Conservation (phyloP, 805 yeast species). For the Lipomyces mesembrius region DNA sequence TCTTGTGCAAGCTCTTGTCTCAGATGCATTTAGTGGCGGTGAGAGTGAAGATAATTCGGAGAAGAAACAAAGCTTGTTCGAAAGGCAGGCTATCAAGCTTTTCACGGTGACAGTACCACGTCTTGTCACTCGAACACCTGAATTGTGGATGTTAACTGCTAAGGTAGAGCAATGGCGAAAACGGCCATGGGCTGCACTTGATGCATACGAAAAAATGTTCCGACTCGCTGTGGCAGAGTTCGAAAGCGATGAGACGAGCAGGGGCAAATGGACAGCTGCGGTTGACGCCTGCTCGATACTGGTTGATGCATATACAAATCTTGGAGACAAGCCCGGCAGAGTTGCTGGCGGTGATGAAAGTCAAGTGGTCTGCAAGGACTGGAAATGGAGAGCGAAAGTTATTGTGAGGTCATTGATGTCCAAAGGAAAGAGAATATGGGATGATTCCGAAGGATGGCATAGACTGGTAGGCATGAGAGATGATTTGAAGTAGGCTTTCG, state of each 20-base stretch:
- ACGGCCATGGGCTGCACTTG: conserved; percentile 86
- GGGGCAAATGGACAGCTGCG: conserved; percentile 72
- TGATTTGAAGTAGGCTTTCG: conserved; percentile 43
- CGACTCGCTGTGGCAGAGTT: conserved; percentile 64
- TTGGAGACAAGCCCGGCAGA: conserved; percentile 68
- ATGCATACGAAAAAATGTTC: conserved; percentile 83
- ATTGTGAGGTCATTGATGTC: conserved; percentile 75
- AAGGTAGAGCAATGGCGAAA: conserved; percentile 84
- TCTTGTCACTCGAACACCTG: conserved; percentile 65
- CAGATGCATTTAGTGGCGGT: conserved; percentile 53
- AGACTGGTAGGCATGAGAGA: conserved; percentile 59
- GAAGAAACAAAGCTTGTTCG: conserved; percentile 57
- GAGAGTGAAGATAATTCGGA: conserved; percentile 41
- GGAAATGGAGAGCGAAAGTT: conserved; percentile 83
- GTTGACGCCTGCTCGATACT: conserved; percentile 78
- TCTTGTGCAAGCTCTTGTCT: conserved; percentile 65
- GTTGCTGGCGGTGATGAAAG: conserved; percentile 76
- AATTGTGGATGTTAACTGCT: conserved; percentile 84
- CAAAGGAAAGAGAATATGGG: conserved; percentile 80
- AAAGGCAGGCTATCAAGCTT: conserved; percentile 69
- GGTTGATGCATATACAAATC: conserved; percentile 81
- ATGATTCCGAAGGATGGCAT: conserved; percentile 77
- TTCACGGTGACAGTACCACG: conserved; percentile 70
- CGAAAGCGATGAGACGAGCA: conserved; percentile 67
- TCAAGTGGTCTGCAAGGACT: conserved; percentile 75